phyloP scores from a whole-genome alignment of 2,329 filamentous ascomycete species.

The Cercospora sp. region DNA sequence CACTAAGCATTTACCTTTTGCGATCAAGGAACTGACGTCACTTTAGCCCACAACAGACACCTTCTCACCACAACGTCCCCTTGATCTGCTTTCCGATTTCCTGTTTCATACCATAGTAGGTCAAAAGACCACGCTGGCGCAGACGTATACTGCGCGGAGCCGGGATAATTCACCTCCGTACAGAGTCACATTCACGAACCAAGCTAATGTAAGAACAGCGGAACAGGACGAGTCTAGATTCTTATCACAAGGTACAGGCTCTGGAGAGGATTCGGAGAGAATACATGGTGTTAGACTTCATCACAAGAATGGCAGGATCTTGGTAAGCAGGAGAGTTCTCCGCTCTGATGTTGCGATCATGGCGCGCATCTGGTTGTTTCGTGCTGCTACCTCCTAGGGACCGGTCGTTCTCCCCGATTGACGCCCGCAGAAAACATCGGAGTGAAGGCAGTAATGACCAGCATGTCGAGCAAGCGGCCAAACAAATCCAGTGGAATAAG shows the following conservation, averaged over 20 bases:
- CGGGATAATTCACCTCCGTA: neutral
- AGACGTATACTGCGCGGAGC: neutral
- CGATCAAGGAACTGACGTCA: neutral
- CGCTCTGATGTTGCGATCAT: too few species aligned
- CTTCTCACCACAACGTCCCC: too few species aligned
- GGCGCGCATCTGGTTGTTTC: too few species aligned
- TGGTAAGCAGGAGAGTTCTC: too few species aligned
- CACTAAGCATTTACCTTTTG: neutral
- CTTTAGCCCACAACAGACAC: neutral
- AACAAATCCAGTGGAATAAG: too few species aligned
- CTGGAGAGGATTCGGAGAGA: neutral
- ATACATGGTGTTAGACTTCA: neutral
- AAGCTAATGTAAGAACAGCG: neutral
- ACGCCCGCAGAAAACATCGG: too few species aligned
- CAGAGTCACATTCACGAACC: neutral
- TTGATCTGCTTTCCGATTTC: neutral
- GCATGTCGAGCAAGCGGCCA: too few species aligned
- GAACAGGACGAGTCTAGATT: neutral
- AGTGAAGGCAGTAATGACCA: too few species aligned
- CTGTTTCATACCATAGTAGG: neutral
- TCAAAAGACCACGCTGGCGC: neutral
- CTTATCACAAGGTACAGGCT: neutral
- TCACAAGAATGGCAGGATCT: neutral
- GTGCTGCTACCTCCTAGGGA: too few species aligned
- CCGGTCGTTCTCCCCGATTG: too few species aligned